Percentiles rank a stretch among this genome's conserved stretches.
Conservation (phyloP, 805 yeast genomes). For the Phaffomyces antillensis region DNA sequence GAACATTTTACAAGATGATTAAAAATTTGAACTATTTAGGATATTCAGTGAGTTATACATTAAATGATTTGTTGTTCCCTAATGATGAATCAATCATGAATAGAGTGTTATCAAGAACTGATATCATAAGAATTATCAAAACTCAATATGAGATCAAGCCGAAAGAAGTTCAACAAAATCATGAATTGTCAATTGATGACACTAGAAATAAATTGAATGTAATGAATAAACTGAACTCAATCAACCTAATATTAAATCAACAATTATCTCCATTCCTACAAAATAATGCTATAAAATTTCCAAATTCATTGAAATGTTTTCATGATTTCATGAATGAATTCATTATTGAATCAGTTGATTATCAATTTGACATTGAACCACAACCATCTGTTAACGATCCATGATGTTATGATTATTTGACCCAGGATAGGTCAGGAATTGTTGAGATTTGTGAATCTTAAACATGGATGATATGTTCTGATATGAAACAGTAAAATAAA, state of each 20-base stretch:
- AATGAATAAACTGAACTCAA: slow-evolving; percentile 1
- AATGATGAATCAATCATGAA: slow-evolving; percentile 28
- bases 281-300: slow-evolving; percentile 8
- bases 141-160: slow-evolving; percentile 1
- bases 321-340: slow-evolving; percentile 10
- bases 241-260: slow-evolving; percentile 8
- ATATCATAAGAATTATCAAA: slow-evolving; percentile 21
- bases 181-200: background rate
- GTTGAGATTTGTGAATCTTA: too few relatives aligned
- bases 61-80: slow-evolving; percentile 31
- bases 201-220: background rate
- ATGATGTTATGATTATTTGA: too few relatives aligned
- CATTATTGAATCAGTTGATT: slow-evolving; percentile 6
- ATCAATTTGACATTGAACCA: background rate
- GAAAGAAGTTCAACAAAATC: background rate
- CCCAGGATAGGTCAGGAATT: too few relatives aligned
- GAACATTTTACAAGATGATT: slow-evolving; percentile 8
- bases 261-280: slow-evolving; percentile 12
- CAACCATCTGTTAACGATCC: background rate
- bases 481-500: too few relatives aligned
- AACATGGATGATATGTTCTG: too few relatives aligned
- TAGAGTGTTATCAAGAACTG: slow-evolving; percentile 27
- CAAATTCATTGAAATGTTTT: slow-evolving; percentile 10
- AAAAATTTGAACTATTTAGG: slow-evolving; percentile 5
- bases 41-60: slow-evolving; percentile 8